phyloP scores from a whole-genome alignment of 116 monocot genomes.

The Iris pallida region DNA sequence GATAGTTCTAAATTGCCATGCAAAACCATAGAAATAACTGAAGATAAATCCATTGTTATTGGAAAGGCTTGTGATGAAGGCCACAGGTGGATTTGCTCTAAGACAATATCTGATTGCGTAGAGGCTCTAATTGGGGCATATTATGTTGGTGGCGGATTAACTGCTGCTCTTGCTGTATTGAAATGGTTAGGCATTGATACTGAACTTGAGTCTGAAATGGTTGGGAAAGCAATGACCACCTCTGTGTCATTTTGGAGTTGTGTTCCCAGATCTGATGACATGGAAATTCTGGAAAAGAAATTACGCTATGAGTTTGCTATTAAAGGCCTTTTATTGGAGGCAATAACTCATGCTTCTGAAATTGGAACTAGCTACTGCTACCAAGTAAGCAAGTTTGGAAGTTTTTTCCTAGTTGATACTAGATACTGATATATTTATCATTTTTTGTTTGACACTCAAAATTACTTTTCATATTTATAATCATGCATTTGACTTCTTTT shows the following conservation, averaged over 20 bases:
- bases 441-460: not conserved
- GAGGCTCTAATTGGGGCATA: slow-evolving; percentile 96
- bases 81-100: slow-evolving; percentile 96
- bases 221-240: slow-evolving; percentile 37
- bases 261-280: slow-evolving; percentile 43
- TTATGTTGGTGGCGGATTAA: slow-evolving; percentile 73
- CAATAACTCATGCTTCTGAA: slow-evolving; percentile 75
- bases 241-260: slow-evolving; percentile 31
- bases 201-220: slow-evolving; percentile 32
- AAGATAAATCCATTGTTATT: slow-evolving; percentile 48
- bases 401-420: not conserved
- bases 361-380: slow-evolving; percentile 55
- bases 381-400: slow-evolving; percentile 40
- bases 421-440: not conserved
- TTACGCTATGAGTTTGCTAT: slow-evolving; percentile 48
- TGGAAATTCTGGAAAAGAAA: slow-evolving; percentile 66
- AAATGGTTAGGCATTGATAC: slow-evolving; percentile 76
- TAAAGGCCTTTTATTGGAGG: slow-evolving; percentile 83
- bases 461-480: not conserved
- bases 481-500: not conserved
- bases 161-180: slow-evolving; percentile 56
- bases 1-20: slow-evolving; percentile 21
- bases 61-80: slow-evolving; percentile 84
- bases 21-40: slow-evolving; percentile 21
- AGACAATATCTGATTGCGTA: slow-evolving; percentile 94